These are phyloP conservation scores for Penicillium sp. DNA, from an alignment of 2,329 filamentous ascomycete genomes.

Conservation along the genomic window DNA sequence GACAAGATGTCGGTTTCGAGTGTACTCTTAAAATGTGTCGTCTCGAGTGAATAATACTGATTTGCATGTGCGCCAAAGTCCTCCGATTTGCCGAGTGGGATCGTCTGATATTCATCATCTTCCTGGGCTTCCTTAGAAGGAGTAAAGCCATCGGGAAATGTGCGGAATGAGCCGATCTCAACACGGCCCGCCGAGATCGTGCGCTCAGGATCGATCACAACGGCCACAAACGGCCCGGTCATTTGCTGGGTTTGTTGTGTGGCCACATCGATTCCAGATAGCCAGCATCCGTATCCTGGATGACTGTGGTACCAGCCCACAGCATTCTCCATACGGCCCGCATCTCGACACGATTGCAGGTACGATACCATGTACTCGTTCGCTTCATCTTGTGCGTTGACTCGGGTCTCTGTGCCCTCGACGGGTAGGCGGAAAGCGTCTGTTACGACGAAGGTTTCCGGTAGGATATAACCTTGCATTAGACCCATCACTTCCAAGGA, in stretches of 20 bases:
- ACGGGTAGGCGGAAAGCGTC: conserved; percentile 93
- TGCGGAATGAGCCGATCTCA: conserved; percentile 95
- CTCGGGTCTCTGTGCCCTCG: conserved; percentile 96
- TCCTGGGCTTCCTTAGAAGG: conserved; percentile 53
- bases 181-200: conserved; percentile 95
- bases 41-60: conserved; percentile 88
- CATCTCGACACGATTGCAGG: conserved; percentile 72
- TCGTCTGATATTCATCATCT: conserved; percentile 55
- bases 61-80: conserved; percentile 93
- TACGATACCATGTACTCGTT: conserved; percentile 97
- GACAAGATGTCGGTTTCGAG: conserved; percentile 86
- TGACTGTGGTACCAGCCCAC: conserved; percentile 99
- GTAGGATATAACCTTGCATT: conserved; percentile 93
- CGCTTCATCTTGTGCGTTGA: conserved; percentile 93
- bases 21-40: conserved; percentile 92
- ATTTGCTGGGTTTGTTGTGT: conserved; percentile 90
- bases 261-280: conserved; percentile 91
- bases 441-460: conserved; percentile 84
- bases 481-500: conserved; percentile 94
- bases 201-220: conserved; percentile 94
- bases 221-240: conserved; percentile 88
- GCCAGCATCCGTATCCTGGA: conserved; percentile 97
- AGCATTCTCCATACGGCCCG: conserved; percentile 84
- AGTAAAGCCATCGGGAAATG: conserved; percentile 77
- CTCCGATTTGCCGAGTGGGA: conserved; percentile 90